Evolutionary conservation across 805 yeast genomes (phyloP).

Genomic region (Myxozyma geophila): DNA sequence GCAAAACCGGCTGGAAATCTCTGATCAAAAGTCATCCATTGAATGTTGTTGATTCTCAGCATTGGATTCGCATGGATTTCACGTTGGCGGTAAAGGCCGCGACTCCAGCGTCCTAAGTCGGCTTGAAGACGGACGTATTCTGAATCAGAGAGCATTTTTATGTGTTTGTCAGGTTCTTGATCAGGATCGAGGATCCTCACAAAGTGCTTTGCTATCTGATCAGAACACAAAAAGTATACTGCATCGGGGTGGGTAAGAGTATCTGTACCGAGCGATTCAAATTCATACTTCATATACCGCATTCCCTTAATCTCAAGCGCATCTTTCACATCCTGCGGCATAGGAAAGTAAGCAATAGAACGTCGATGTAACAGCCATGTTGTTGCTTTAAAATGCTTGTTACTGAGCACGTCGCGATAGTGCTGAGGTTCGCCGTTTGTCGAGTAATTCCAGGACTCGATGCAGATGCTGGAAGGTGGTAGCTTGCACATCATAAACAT

Average conservation of each 20-base stretch:
- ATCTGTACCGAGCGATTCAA: background rate
- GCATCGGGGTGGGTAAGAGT: background rate
- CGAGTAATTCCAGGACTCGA: conserved; percentile 11
- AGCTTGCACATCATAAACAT: background rate
- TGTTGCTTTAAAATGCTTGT: background rate
- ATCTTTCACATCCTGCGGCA: background rate
- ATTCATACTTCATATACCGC: background rate
- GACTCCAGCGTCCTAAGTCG: background rate
- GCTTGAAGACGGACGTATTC: background rate
- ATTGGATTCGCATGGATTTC: background rate
- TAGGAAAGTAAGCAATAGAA: background rate
- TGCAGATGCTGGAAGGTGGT: background rate
- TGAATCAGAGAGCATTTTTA: background rate
- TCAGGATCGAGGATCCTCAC: background rate
- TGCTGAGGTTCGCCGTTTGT: background rate
- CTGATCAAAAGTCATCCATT: background rate
- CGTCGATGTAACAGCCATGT: background rate
- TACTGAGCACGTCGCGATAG: background rate
- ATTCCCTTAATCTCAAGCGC: background rate
- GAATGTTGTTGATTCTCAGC: background rate
- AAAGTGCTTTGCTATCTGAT: background rate
- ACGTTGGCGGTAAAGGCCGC: background rate
- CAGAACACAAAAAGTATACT: background rate
- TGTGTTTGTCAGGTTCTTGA: background rate
- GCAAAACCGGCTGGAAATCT: background rate